Evolutionary conservation across 2,329 filamentous ascomycete genomes (phyloP).

Genomic region (Teratosphaeria viscida): DNA sequence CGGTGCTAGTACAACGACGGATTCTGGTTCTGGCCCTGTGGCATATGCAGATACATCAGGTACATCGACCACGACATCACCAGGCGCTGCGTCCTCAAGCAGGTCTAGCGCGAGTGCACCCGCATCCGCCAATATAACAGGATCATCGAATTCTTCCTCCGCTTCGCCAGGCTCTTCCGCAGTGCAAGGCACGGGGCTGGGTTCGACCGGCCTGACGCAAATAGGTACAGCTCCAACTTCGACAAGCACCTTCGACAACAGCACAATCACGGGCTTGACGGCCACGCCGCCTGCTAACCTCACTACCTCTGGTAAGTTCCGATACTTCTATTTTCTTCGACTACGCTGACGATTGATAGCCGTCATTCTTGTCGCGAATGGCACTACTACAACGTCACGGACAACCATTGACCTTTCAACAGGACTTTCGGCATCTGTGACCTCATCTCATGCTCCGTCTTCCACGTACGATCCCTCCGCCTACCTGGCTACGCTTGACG

Average conservation of each 20-base stretch:
- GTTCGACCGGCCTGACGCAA: constrained; percentile 1
- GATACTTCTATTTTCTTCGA: background rate
- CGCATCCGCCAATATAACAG: background rate
- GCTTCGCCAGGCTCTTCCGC: background rate
- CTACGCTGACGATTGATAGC: constrained; percentile 10
- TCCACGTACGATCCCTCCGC: constrained; percentile 5
- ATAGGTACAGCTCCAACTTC: background rate
- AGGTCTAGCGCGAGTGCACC: background rate
- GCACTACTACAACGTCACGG: constrained; percentile 11
- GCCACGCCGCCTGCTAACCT: constrained; percentile 8
- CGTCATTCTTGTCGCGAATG: constrained; percentile 10
- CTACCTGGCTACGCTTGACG: constrained; percentile 16
- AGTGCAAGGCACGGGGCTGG: background rate
- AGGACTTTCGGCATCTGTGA: background rate
- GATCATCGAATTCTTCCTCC: background rate
- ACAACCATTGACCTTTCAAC: constrained; percentile 9
- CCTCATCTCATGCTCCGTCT: background rate
- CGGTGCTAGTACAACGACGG: constrained; percentile 2
- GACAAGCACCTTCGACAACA: background rate
- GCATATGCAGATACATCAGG: constrained; percentile 2
- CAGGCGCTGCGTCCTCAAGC: background rate
- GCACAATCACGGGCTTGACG: constrained; percentile 2
- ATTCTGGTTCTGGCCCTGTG: background rate
- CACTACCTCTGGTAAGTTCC: constrained; percentile 16
- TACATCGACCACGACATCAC: background rate